Percentiles rank a stretch among this genome's conserved stretches.
These are phyloP conservation scores for Debaryomyces tyrocola DNA, from an alignment of 805 yeast species.

Conservation along the genomic window DNA sequence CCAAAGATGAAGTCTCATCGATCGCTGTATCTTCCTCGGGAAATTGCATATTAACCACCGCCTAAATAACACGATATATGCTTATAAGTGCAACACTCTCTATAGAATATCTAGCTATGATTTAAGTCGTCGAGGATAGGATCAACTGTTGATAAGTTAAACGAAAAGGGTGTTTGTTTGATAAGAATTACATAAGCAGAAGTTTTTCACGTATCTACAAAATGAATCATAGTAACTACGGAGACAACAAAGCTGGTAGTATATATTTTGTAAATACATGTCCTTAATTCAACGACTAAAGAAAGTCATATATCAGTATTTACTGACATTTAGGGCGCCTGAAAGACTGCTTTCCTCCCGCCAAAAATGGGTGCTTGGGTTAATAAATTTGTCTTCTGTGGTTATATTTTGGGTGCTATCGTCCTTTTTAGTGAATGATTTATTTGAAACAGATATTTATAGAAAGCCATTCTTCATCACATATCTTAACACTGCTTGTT, in stretches of 20 bases:
- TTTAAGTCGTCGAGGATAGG: too few species aligned
- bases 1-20: slow-evolving; percentile 27
- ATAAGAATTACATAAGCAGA: slow-evolving; percentile 1
- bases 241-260: too few species aligned
- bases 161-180: not conserved
- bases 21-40: slow-evolving; percentile 1
- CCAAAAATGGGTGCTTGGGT: slow-evolving; percentile 74
- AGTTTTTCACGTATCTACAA: not conserved
- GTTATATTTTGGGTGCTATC: slow-evolving; percentile 89
- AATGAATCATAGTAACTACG: not conserved
- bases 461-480: slow-evolving; percentile 92
- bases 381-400: slow-evolving; percentile 69
- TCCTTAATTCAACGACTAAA: not conserved
- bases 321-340: slow-evolving; percentile 19
- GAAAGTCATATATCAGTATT: slow-evolving; percentile 1
- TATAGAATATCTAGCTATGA: too few species aligned
- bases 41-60: not conserved
- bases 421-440: slow-evolving; percentile 76
- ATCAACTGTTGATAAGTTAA: too few species aligned
- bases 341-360: slow-evolving; percentile 23
- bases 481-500: slow-evolving; percentile 85
- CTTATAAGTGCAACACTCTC: too few species aligned
- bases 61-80: not conserved
- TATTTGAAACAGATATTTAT: slow-evolving; percentile 68
- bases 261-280: not conserved